These are phyloP conservation scores for Stereum hirsutum DNA, from an alignment of 1,284 basidiomycete species.

Conservation along the genomic window DNA sequence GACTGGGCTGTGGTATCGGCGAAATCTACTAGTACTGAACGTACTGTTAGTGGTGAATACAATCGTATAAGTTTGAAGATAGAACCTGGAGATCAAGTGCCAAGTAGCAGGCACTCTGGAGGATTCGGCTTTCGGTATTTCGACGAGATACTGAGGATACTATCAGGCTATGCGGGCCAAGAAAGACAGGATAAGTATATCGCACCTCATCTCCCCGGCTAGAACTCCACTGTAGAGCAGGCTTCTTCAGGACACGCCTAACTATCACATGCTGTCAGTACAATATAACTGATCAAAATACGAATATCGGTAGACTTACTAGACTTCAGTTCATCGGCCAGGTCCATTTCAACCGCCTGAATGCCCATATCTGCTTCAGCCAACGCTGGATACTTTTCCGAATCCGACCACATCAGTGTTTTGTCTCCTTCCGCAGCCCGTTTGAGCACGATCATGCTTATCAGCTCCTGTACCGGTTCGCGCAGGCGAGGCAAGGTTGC, in stretches of 20 bases:
- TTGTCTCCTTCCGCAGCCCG: slow-evolving; percentile 65
- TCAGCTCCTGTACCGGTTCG: slow-evolving; percentile 43
- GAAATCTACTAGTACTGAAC: slow-evolving; percentile 62
- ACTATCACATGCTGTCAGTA: slow-evolving; percentile 30
- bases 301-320: slow-evolving; percentile 29
- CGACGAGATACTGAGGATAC: slow-evolving; percentile 56
- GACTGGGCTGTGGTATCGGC: slow-evolving; percentile 79
- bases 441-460: slow-evolving; percentile 53
- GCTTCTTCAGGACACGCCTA: slow-evolving; percentile 66
- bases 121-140: slow-evolving; percentile 68
- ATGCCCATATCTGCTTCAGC: slow-evolving; percentile 44
- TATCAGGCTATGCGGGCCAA: neutral
- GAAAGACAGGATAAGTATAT: neutral
- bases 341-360: slow-evolving; percentile 58
- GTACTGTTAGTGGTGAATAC: slow-evolving; percentile 8
- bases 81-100: slow-evolving; percentile 69
- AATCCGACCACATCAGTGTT: slow-evolving; percentile 67
- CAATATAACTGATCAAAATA: neutral
- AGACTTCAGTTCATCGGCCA: slow-evolving; percentile 68
- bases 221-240: slow-evolving; percentile 68
- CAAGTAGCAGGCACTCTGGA: slow-evolving; percentile 74
- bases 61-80: no score
- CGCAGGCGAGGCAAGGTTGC: slow-evolving; percentile 59
- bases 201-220: slow-evolving; percentile 65
- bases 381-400: slow-evolving; percentile 62